Evolutionary conservation across 495 filamentous ascomycete genomes (phyloP).

Genomic region (Pyrenula massariospora): DNA sequence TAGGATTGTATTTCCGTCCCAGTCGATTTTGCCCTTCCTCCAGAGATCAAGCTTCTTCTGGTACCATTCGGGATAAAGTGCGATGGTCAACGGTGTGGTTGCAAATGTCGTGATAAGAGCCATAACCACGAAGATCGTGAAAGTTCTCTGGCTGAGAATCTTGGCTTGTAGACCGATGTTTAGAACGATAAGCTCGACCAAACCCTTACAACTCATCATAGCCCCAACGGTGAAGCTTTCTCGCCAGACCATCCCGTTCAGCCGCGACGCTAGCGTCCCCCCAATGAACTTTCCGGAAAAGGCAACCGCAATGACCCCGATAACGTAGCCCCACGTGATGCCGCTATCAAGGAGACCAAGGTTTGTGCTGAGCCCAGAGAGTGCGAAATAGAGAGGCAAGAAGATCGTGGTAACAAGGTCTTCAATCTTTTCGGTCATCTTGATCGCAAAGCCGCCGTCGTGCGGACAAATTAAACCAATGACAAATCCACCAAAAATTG

Average conservation of each 20-base stretch:
- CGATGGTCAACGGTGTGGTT: constrained; percentile 71
- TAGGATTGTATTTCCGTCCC: constrained; percentile 59
- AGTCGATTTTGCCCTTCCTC: constrained; percentile 86
- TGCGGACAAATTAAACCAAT: constrained; percentile 89
- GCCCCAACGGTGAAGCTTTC: constrained; percentile 87
- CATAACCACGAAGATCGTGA: constrained; percentile 99
- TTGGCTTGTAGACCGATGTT: constrained; percentile 91
- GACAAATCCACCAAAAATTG: constrained; percentile 84
- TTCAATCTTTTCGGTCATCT: constrained; percentile 91
- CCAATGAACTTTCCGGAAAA: constrained; percentile 80
- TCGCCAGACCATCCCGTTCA: constrained; percentile 77
- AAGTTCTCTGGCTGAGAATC: constrained; percentile 76
- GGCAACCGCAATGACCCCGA: constrained; percentile 72
- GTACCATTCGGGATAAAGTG: constrained; percentile 79
- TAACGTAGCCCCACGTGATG: constrained; percentile 84
- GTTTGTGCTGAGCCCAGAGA: constrained; percentile 84
- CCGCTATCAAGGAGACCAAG: constrained; percentile 74
- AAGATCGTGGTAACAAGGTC: constrained; percentile 85
- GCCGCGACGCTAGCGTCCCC: constrained; percentile 67
- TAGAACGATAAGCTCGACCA: constrained; percentile 91
- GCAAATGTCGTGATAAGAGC: constrained; percentile 85
- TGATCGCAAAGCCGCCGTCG: constrained; percentile 88
- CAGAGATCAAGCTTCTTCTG: constrained; percentile 84
- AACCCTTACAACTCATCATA: constrained; percentile 95
- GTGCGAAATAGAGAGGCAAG: constrained; percentile 87